These are phyloP conservation scores for Neofusicoccum sp. DNA, from an alignment of 2,329 filamentous ascomycete genomes.

Conservation along the genomic window DNA sequence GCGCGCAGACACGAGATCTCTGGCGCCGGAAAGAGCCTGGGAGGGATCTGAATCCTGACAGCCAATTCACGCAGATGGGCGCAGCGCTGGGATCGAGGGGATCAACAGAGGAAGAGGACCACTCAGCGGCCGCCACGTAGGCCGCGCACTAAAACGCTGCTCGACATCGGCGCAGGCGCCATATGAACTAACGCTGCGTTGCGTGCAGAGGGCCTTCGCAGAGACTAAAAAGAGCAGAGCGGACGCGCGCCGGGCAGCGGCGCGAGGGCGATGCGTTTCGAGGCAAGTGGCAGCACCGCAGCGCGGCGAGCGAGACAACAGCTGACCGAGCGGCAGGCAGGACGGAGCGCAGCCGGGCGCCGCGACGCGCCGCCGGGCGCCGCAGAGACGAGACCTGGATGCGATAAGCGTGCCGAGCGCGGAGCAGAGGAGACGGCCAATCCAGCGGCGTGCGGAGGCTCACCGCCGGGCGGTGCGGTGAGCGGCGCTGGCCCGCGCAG, in stretches of 20 bases:
- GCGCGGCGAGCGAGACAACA: neutral
- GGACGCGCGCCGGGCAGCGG: neutral
- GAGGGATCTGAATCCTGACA: constrained; percentile 23
- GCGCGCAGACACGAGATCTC: neutral
- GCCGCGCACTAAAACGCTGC: constrained; percentile 21
- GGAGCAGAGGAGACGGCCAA: neutral
- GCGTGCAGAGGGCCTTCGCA: constrained; percentile 13
- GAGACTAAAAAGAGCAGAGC: constrained; percentile 18
- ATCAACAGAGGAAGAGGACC: constrained; percentile 38
- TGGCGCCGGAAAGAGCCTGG: constrained; percentile 9
- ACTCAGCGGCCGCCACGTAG: constrained; percentile 45
- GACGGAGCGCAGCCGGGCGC: neutral
- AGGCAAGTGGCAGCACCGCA: neutral
- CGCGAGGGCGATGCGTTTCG: neutral
- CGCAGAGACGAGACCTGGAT: neutral
- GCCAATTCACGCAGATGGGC: constrained; percentile 23
- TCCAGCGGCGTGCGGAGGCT: neutral
- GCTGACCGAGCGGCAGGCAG: neutral
- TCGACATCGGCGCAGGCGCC: constrained; percentile 16
- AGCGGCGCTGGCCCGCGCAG: neutral
- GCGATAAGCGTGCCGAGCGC: neutral
- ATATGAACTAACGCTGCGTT: constrained; percentile 18
- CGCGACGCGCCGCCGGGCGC: too few relatives aligned
- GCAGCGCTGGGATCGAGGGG: constrained; percentile 25
- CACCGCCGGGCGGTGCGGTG: constrained; percentile 7